phyloP scores from a whole-genome alignment of 1,284 basidiomycete species.

The Pascua sp. region DNA sequence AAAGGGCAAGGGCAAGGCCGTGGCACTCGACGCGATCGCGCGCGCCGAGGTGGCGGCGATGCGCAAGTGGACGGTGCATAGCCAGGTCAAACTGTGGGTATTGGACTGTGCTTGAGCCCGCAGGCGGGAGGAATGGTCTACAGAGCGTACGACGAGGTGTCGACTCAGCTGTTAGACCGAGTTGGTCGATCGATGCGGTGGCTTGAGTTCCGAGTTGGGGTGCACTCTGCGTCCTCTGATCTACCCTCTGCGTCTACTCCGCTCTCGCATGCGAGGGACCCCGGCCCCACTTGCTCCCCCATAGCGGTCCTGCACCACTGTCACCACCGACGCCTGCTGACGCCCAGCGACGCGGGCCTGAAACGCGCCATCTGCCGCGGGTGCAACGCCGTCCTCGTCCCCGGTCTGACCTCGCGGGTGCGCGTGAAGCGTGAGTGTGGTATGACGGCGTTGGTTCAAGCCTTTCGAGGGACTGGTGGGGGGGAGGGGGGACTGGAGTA shows the following conservation, averaged over 20 bases:
- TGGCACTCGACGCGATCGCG: slow-evolving; percentile 19
- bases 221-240: too few relatives aligned
- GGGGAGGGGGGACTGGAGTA: too few relatives aligned
- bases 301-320: too few relatives aligned
- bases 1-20: slow-evolving; percentile 6
- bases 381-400: slow-evolving; percentile 40
- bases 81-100: slow-evolving; percentile 41
- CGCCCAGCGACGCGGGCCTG: slow-evolving; percentile 35
- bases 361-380: slow-evolving; percentile 33
- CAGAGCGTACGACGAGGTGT: too few relatives aligned
- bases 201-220: background rate
- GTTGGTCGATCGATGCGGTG: too few relatives aligned
- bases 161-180: too few relatives aligned
- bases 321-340: slow-evolving; percentile 6
- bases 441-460: too few relatives aligned
- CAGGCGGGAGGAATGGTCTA: too few relatives aligned
- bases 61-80: slow-evolving; percentile 38
- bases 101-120: too few relatives aligned
- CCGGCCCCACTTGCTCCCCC: background rate
- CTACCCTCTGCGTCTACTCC: too few relatives aligned
- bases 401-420: slow-evolving; percentile 36
- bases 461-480: too few relatives aligned
- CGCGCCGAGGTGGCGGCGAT: slow-evolving; percentile 27
- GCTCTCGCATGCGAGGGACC: too few relatives aligned
- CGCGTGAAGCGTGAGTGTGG: slow-evolving; percentile 34